A percentile compares a stretch with the other conserved stretches of the same genome.
Evolutionary conservation across 192 early-diverging fungal genomes (phyloP).

Genomic region (Backusella mclennaniae): DNA sequence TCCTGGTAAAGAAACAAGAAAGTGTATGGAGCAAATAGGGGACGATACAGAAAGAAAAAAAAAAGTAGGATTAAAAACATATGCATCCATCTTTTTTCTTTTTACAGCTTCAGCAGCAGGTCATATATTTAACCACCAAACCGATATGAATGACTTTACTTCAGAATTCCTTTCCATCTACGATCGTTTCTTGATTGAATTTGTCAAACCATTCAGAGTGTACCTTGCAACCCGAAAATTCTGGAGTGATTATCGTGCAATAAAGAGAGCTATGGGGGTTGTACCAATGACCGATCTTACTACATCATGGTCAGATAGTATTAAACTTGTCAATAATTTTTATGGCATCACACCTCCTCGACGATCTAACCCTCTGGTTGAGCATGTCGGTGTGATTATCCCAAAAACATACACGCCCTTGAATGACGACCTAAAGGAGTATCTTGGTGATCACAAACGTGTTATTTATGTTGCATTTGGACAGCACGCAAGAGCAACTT

Average conservation of each 20-base stretch:
- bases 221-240: neutral
- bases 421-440: neutral
- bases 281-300: neutral
- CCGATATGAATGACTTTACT: neutral
- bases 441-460: constrained; percentile 15
- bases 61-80: neutral
- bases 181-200: neutral
- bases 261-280: neutral
- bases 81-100: neutral
- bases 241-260: neutral
- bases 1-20: neutral
- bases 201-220: neutral
- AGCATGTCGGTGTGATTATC: constrained; percentile 31
- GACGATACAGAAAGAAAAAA: neutral
- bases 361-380: constrained; percentile 16
- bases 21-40: neutral
- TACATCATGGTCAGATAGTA: neutral
- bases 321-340: constrained; percentile 28
- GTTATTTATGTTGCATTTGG: constrained; percentile 38
- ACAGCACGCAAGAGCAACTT: constrained; percentile 4
- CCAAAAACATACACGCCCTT: constrained; percentile 18
- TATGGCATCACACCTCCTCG: constrained; percentile 23
- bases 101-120: neutral
- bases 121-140: neutral
- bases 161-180: neutral